These are phyloP conservation scores for Chalaropsis ovoidea DNA, from an alignment of 2,329 filamentous ascomycete species.

Conservation along the genomic window DNA sequence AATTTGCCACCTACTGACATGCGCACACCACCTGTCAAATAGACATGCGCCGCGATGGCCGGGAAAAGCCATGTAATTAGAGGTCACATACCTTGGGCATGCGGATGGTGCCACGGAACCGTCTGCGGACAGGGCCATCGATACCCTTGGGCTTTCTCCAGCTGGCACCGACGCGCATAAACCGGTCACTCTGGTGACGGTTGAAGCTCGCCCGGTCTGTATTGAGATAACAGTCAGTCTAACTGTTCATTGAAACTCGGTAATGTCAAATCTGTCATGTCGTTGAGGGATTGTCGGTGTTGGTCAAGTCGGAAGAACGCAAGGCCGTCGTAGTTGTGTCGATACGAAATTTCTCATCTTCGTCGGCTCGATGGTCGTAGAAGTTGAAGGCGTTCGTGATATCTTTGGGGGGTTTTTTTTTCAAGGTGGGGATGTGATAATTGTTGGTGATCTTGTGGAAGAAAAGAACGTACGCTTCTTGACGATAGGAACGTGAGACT, in stretches of 20 bases:
- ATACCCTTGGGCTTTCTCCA: constrained; percentile 99
- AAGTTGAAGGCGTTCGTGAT: background rate
- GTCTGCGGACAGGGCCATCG: constrained; percentile 93
- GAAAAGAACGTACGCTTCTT: constrained; percentile 80
- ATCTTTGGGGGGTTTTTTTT: background rate
- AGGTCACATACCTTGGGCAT: constrained; percentile 86
- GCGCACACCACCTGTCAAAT: background rate
- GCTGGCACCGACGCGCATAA: constrained; percentile 78
- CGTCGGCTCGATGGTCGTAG: background rate
- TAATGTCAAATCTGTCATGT: background rate
- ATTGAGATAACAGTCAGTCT: constrained; percentile 28
- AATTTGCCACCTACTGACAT: constrained; percentile 6
- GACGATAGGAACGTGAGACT: constrained; percentile 98
- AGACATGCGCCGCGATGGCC: background rate
- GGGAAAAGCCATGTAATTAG: background rate
- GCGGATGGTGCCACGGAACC: constrained; percentile 87
- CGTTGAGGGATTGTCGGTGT: background rate
- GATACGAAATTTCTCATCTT: constrained; percentile 4
- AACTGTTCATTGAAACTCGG: constrained; percentile 18
- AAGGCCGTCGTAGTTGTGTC: background rate
- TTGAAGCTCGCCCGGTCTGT: constrained; percentile 87
- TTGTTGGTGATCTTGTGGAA: constrained; percentile 23
- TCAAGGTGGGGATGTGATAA: constrained; percentile 23
- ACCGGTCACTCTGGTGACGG: constrained; percentile 95
- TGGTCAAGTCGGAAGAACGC: background rate